Evolutionary conservation across 1,139 yeast genomes (phyloP), one percentile per base, ranked within the genome.

Genomic region (Arxiozyma slooffiae): DNA sequence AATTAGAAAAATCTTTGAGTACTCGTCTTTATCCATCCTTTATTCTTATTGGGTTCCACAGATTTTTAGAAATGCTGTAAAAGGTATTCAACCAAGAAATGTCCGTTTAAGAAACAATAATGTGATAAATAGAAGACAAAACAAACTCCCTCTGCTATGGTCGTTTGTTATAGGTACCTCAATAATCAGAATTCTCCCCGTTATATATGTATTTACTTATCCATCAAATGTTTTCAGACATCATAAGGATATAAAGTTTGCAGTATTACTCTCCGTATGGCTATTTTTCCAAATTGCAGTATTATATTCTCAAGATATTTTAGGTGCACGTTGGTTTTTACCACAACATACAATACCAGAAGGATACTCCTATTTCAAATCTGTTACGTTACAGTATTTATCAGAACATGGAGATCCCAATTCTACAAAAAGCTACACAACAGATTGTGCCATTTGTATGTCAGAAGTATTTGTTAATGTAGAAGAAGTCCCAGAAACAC

Each of bases 21-120:
- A 77, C 53, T 50, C 75, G 1, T 69, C 78, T 0, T 63, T 83
- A 6, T 54, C 81, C 2, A 51, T 74, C 1, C 62, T 83, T 36
- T 85, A 81, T 63, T 85, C 95, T 0, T 81, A 79, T 58, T 90
- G 97, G 97, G 58, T 85, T n/a, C 97, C 97, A 0, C 98, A 90
- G 65, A 83, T 88, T 48, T 79, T 81, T 54, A 74, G 96, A 59
- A 87, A 88, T 62, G 81, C 85, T 5, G 68, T 85, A 21, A 65
- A 65, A 46, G 68, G 67, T 14, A 55, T 61, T 7, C 59, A 61
- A 18, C 60, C 67, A 4, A 57, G 66, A 51, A 56, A 61, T 44
- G 51, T 49, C 8, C 55, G 65, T 43, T 46, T 54, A 34, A 53
- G 60, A 45, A 50, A 48, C 30, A 55, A 51, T 22, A 58, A 51